These are phyloP conservation scores for Aspergillus sp. DNA, from an alignment of 2,329 filamentous ascomycete species.

Conservation along the genomic window DNA sequence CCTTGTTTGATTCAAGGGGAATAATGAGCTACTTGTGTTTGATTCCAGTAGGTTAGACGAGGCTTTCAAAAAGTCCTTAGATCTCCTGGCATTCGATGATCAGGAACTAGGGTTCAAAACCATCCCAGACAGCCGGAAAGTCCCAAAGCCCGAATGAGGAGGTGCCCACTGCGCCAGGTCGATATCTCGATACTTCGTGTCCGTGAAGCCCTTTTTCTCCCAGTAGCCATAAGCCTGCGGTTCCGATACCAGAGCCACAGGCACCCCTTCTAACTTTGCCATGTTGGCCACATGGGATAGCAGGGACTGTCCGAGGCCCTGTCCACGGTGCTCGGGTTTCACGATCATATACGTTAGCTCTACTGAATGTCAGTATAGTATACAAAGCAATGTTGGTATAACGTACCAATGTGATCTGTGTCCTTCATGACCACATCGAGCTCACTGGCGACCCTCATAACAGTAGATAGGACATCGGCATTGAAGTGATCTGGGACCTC, in stretches of 20 bases:
- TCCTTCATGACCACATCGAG: background rate
- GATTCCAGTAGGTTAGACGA: no score
- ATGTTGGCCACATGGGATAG: background rate
- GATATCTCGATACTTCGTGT: conserved; percentile 17
- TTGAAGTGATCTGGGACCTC: background rate
- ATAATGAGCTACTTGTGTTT: no score
- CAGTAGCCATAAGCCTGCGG: conserved; percentile 17
- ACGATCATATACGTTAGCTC: conserved; percentile 9
- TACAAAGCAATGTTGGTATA: no score
- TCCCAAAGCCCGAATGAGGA: conserved; percentile 17
- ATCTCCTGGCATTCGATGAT: no score
- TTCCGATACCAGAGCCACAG: conserved; percentile 12
- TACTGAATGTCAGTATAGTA: background rate
- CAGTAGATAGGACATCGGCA: background rate
- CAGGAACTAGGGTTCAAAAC: conserved; percentile 8
- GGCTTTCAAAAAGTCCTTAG: no score
- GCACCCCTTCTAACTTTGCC: background rate
- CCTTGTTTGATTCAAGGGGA: no score
- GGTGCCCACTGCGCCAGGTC: conserved; percentile 19
- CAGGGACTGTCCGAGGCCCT: conserved; percentile 4
- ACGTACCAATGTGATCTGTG: conserved; percentile 5
- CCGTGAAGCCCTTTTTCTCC: conserved; percentile 12
- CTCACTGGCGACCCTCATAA: background rate
- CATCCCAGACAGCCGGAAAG: conserved; percentile 18
- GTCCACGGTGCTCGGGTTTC: background rate